phyloP scores from a whole-genome alignment of 208 protist genomes.

The Crithidia fasciculata region DNA sequence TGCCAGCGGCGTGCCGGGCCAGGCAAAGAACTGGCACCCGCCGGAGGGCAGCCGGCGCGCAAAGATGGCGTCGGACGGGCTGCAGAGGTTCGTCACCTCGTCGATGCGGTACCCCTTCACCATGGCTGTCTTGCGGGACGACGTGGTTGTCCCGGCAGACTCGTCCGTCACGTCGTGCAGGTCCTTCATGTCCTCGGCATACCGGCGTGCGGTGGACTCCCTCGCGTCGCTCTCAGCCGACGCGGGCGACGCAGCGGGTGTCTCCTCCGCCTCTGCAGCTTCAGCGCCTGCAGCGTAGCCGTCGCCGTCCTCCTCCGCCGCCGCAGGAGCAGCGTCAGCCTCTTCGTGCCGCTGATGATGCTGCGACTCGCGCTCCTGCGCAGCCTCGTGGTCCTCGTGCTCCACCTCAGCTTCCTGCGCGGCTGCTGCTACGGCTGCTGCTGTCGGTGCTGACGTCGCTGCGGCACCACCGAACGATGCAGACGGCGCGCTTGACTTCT shows the following conservation, averaged over 20 bases:
- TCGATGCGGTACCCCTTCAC: conserved; percentile 84
- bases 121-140: conserved; percentile 70
- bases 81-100: conserved; percentile 71
- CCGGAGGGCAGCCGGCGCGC: conserved; percentile 77
- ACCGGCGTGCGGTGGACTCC: conserved; percentile 8
- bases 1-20: conserved; percentile 76
- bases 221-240: not conserved
- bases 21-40: conserved; percentile 90
- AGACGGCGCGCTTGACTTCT: conserved; percentile 15
- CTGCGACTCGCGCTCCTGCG: not conserved
- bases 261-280: not conserved
- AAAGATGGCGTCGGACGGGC: conserved; percentile 72
- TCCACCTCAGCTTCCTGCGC: not conserved
- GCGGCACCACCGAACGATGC: not conserved
- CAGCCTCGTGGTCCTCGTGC: not conserved
- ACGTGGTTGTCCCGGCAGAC: conserved; percentile 8
- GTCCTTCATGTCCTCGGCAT: conserved; percentile 16
- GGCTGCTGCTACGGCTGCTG: not conserved
- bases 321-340: not conserved
- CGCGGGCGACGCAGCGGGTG: not conserved
- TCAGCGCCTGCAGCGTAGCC: not conserved
- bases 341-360: not conserved
- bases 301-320: not conserved
- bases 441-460: not conserved
- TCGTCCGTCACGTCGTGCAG: conserved; percentile 22